Percentiles rank a stretch among this genome's conserved stretches.
Evolutionary conservation across 2,329 filamentous ascomycete genomes (phyloP).

Genomic region (Fusarium sp.): DNA sequence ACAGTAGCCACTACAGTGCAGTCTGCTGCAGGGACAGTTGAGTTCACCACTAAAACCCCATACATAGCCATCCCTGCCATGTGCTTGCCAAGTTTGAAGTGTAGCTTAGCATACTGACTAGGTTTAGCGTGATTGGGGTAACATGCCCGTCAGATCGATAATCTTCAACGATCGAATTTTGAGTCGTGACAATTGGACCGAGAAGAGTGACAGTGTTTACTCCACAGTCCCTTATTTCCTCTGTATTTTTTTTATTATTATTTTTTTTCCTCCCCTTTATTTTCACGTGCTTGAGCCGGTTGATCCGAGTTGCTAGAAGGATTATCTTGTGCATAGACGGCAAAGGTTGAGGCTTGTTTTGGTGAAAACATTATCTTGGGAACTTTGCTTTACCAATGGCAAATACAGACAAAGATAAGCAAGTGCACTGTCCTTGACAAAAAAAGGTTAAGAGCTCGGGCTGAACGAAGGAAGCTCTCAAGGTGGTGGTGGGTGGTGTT

Average conservation of each 20-base stretch:
- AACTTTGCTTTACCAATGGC: not conserved
- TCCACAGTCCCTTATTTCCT: conserved; percentile 1
- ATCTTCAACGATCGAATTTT: conserved; percentile 36
- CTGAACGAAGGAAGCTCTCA: conserved; percentile 6
- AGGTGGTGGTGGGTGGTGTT: not conserved
- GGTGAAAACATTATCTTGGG: too few species aligned
- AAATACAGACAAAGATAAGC: not conserved
- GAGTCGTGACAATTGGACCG: conserved; percentile 23
- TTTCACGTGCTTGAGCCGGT: not conserved
- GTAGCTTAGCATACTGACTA: conserved; percentile 37
- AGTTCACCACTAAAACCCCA: conserved; percentile 23
- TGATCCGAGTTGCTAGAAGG: not conserved
- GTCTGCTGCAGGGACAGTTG: conserved; percentile 32
- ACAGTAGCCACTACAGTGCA: not conserved
- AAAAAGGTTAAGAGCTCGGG: not conserved
- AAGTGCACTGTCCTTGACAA: not conserved
- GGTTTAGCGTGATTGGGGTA: conserved; percentile 34
- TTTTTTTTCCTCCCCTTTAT: not conserved
- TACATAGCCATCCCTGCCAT: conserved; percentile 22
- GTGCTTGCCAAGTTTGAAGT: conserved; percentile 38
- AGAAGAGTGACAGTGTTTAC: not conserved
- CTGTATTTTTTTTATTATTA: not conserved
- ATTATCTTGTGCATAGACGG: not conserved
- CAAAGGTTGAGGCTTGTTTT: not conserved
- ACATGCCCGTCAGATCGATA: conserved; percentile 32